A percentile compares a stretch with the other conserved stretches of the same genome.
phyloP scores from a whole-genome alignment of 2,329 filamentous ascomycete species.

The Colletotrichum gigasporum region DNA sequence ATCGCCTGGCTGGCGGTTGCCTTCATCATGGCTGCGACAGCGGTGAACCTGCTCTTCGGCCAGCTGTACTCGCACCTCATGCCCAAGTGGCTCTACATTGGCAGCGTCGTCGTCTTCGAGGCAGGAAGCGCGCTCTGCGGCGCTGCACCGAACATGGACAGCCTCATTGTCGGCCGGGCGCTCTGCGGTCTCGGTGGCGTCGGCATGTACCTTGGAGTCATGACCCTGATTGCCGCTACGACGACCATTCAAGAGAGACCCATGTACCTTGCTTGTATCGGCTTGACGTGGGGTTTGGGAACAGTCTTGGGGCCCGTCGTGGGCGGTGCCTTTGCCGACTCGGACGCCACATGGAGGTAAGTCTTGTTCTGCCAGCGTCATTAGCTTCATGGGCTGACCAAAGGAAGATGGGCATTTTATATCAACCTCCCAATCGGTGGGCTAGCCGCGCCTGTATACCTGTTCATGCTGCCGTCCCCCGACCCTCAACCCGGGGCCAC shows the following conservation, averaged over 20 bases:
- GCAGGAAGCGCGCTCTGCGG: constrained; percentile 50
- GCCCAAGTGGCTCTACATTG: constrained; percentile 43
- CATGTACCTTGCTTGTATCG: constrained; percentile 33
- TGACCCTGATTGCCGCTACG: constrained; percentile 16
- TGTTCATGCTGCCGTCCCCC: constrained; percentile 40
- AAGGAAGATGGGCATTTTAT: constrained; percentile 51
- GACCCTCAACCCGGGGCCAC: constrained; percentile 33
- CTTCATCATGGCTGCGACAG: constrained; percentile 37
- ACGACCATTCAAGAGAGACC: constrained; percentile 30
- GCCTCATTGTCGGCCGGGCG: constrained; percentile 54
- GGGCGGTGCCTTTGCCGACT: constrained; percentile 54
- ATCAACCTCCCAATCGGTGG: constrained; percentile 62
- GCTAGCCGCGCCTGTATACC: constrained; percentile 38
- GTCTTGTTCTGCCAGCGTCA: rapidly evolving
- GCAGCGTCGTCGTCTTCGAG: constrained; percentile 45
- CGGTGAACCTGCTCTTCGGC: constrained; percentile 17
- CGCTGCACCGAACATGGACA: constrained; percentile 49
- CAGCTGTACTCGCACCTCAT: constrained; percentile 44
- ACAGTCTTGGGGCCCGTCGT: constrained; percentile 50
- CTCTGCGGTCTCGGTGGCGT: constrained; percentile 50
- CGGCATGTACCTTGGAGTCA: constrained; percentile 26
- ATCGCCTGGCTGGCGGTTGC: constrained; percentile 48
- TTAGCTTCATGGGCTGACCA: background rate
- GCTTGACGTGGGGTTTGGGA: constrained; percentile 52
- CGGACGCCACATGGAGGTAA: constrained; percentile 47